phyloP scores from a whole-genome alignment of 495 filamentous ascomycete genomes.

The Emericellopsis terricola region DNA sequence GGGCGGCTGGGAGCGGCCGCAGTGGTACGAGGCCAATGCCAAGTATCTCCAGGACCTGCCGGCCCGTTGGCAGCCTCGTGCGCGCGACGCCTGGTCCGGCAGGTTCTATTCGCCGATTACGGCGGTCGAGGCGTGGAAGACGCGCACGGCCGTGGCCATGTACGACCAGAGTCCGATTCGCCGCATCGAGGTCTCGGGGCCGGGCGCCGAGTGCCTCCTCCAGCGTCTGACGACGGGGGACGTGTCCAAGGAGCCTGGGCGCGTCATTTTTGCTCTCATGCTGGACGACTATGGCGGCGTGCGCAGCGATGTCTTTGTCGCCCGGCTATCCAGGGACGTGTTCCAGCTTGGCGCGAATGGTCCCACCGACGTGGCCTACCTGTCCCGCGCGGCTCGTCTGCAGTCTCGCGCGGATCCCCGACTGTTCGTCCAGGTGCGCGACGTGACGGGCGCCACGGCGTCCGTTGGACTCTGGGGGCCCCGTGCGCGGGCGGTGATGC shows the following conservation, averaged over 20 bases:
- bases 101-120: slow-evolving; percentile 28
- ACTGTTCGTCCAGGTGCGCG: slow-evolving; percentile 22
- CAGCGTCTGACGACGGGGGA: slow-evolving; percentile 26
- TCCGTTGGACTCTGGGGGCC: slow-evolving; percentile 35
- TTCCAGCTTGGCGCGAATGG: slow-evolving; percentile 30
- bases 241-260: slow-evolving; percentile 15
- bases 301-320: slow-evolving; percentile 4
- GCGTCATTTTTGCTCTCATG: slow-evolving; percentile 25
- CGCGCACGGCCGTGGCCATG: slow-evolving; percentile 31
- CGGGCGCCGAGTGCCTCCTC: slow-evolving; percentile 23
- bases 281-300: slow-evolving; percentile 23
- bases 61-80: slow-evolving; percentile 21
- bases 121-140: slow-evolving; percentile 33
- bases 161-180: slow-evolving; percentile 36
- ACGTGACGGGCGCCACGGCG: slow-evolving; percentile 31
- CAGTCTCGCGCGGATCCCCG: slow-evolving; percentile 9
- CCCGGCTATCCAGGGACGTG: slow-evolving; percentile 16
- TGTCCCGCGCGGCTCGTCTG: slow-evolving; percentile 20
- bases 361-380: slow-evolving; percentile 23
- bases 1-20: slow-evolving; percentile 32
- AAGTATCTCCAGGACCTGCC: slow-evolving; percentile 22
- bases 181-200: slow-evolving; percentile 26
- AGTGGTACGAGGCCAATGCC: slow-evolving; percentile 31
- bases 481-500: slow-evolving; percentile 15
- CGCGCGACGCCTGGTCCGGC: slow-evolving; percentile 28